Percentiles rank a stretch among this genome's conserved stretches.
These are phyloP conservation scores for Cyberlindnera euphorbiiphila DNA, from an alignment of 805 yeast species.

Conservation along the genomic window DNA sequence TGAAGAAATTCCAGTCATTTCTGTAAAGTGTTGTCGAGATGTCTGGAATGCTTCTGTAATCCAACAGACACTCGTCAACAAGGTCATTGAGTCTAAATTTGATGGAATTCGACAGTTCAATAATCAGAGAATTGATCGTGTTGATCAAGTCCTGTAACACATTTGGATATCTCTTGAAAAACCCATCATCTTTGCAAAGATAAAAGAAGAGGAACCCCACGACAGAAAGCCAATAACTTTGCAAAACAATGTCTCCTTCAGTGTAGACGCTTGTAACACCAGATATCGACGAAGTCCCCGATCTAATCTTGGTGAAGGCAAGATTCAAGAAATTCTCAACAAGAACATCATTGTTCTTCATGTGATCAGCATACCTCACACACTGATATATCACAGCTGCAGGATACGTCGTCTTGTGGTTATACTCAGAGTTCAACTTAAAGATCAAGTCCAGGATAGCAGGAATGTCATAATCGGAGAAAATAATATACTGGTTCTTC, in stretches of 20 bases:
- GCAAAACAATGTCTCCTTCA: slow-evolving; percentile 59
- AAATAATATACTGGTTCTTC: slow-evolving; percentile 58
- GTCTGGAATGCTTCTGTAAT: slow-evolving; percentile 81
- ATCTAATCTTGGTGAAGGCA: slow-evolving; percentile 56
- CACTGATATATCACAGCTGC: slow-evolving; percentile 70
- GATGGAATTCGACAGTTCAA: slow-evolving; percentile 63
- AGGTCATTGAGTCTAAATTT: slow-evolving; percentile 54
- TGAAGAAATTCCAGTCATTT: slow-evolving; percentile 62
- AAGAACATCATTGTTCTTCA: slow-evolving; percentile 49
- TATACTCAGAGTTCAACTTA: slow-evolving; percentile 51
- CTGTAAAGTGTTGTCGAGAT: slow-evolving; percentile 72
- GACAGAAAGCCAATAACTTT: slow-evolving; percentile 88
- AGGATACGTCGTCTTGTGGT: slow-evolving; percentile 47
- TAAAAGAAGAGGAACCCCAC: slow-evolving; percentile 75
- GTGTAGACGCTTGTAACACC: slow-evolving; percentile 46
- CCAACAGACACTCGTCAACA: slow-evolving; percentile 63
- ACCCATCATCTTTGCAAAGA: slow-evolving; percentile 59
- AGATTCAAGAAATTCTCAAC: slow-evolving; percentile 58
- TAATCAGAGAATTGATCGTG: slow-evolving; percentile 54
- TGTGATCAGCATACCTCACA: slow-evolving; percentile 61
- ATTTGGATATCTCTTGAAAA: slow-evolving; percentile 51
- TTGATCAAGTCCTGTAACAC: slow-evolving; percentile 56
- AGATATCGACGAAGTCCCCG: slow-evolving; percentile 56
- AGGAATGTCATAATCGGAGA: slow-evolving; percentile 64
- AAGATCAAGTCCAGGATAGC: slow-evolving; percentile 65